Evolutionary conservation across 306 rosid species (phyloP).

Genomic region (Citrullus colocynthis): DNA sequence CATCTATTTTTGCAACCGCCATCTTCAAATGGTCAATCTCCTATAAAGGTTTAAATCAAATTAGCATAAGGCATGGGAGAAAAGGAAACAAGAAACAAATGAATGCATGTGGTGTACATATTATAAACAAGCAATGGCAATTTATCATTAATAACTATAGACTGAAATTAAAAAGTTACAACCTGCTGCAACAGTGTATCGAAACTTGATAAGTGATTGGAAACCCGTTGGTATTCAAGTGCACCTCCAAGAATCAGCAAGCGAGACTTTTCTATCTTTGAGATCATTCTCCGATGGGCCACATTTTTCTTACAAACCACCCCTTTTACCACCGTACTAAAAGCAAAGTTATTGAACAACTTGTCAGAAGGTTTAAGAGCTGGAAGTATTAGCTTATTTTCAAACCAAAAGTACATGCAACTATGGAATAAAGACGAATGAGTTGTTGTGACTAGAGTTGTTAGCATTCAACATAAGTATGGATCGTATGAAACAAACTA

Average conservation of each 20-base stretch:
- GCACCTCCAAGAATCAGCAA: conserved; percentile 92
- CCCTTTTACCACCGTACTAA: conserved; percentile 84
- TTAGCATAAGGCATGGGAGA: neutral
- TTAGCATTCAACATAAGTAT: neutral
- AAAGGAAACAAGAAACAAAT: neutral
- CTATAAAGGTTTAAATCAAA: conserved; percentile 24
- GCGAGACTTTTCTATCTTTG: conserved; percentile 78
- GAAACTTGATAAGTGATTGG: conserved; percentile 80
- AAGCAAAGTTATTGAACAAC: conserved; percentile 8
- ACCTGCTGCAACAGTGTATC: conserved; percentile 99
- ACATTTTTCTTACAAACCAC: conserved; percentile 95
- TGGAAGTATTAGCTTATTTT: neutral
- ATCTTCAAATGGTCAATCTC: conserved; percentile 97
- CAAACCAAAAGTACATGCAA: neutral
- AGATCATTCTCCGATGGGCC: conserved; percentile 89
- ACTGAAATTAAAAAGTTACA: conserved; percentile 15
- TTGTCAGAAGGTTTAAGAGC: conserved; percentile 3
- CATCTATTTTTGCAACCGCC: conserved; percentile 93
- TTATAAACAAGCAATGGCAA: neutral
- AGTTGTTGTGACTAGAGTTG: neutral
- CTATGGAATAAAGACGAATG: neutral
- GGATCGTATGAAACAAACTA: neutral
- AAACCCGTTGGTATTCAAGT: conserved; percentile 92
- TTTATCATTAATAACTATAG: neutral
- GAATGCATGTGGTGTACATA: neutral